These are phyloP conservation scores for Hyaloscypha finlandica DNA, from an alignment of 495 filamentous ascomycete genomes.

Conservation along the genomic window DNA sequence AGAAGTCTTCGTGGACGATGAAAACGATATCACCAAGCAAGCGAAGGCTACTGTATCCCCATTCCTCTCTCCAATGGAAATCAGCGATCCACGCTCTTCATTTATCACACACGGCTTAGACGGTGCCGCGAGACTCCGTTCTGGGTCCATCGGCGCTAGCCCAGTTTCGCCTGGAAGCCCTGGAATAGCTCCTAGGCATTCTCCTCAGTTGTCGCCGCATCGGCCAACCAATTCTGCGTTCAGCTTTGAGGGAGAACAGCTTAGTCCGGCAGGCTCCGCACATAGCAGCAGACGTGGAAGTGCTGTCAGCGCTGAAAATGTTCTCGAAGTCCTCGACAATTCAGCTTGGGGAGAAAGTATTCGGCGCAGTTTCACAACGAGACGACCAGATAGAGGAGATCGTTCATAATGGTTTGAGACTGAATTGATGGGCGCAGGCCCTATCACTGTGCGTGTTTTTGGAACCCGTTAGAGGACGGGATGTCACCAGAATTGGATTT, in stretches of 20 bases:
- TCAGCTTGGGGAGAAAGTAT: conserved; percentile 94
- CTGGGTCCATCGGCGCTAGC: conserved; percentile 36
- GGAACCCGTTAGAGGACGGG: conserved; percentile 10
- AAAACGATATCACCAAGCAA: conserved; percentile 33
- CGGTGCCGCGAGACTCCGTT: conserved; percentile 30
- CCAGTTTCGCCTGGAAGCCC: conserved; percentile 24
- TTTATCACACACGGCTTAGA: conserved; percentile 31
- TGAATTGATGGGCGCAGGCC: conserved; percentile 12
- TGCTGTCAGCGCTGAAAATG: conserved; percentile 72
- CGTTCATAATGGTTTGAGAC: conserved; percentile 21
- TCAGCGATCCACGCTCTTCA: conserved; percentile 20
- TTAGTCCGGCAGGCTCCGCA: conserved; percentile 35
- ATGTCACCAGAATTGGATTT: conserved; percentile 16
- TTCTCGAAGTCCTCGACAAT: conserved; percentile 78
- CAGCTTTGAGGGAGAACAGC: conserved; percentile 33
- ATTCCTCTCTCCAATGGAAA: conserved; percentile 28
- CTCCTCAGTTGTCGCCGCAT: conserved; percentile 30
- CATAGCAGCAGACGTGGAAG: conserved; percentile 59
- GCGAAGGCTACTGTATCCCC: conserved; percentile 14
- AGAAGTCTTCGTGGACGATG: conserved; percentile 84
- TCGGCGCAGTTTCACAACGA: conserved; percentile 80
- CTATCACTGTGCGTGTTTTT: conserved; percentile 14
- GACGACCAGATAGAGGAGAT: conserved; percentile 44
- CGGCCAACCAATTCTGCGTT: conserved; percentile 30
- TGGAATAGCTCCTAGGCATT: conserved; percentile 11